phyloP scores from a whole-genome alignment of 768 basidiomycete genomes.

The Rhodosporidiobolus odoratus region DNA sequence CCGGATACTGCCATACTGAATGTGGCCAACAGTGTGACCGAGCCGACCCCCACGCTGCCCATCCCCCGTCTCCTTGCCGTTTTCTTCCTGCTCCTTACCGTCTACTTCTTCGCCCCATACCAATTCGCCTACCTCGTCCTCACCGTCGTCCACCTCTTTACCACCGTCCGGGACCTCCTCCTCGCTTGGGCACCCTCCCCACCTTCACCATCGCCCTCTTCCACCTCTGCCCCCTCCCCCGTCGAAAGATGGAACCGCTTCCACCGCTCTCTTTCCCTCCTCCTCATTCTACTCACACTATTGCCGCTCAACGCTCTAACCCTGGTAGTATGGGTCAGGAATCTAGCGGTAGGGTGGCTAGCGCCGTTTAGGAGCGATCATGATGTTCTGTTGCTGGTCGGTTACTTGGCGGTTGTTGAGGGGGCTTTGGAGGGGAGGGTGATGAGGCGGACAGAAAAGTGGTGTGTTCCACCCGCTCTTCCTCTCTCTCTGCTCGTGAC shows the following conservation, averaged over 20 bases:
- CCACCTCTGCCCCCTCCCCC: slow-evolving; percentile 43
- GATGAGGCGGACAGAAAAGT: not conserved
- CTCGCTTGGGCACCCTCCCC: slow-evolving; percentile 1
- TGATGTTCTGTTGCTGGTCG: slow-evolving; percentile 41
- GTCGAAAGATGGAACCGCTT: slow-evolving; percentile 48
- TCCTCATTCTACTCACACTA: slow-evolving; percentile 74
- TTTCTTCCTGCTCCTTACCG: slow-evolving; percentile 58
- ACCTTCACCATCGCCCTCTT: not conserved
- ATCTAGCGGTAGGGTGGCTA: slow-evolving; percentile 67
- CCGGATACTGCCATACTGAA: too few relatives aligned
- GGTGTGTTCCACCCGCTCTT: not conserved
- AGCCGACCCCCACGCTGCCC: slow-evolving; percentile 8
- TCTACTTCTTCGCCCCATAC: slow-evolving; percentile 76
- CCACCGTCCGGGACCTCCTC: slow-evolving; percentile 50
- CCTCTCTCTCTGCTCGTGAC: not conserved
- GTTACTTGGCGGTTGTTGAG: slow-evolving; percentile 42
- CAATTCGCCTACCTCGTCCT: slow-evolving; percentile 83
- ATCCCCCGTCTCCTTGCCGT: slow-evolving; percentile 48
- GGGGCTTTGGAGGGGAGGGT: slow-evolving; percentile 27
- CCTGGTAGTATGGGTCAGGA: slow-evolving; percentile 83
- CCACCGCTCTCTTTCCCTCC: slow-evolving; percentile 45
- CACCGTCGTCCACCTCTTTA: slow-evolving; percentile 70
- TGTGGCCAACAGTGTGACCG: slow-evolving; percentile 13
- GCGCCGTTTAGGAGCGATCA: slow-evolving; percentile 81
- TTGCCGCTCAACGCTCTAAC: slow-evolving; percentile 62